Conservation (phyloP, 257 asterid genomes). For the Coffea eugenioides region DNA sequence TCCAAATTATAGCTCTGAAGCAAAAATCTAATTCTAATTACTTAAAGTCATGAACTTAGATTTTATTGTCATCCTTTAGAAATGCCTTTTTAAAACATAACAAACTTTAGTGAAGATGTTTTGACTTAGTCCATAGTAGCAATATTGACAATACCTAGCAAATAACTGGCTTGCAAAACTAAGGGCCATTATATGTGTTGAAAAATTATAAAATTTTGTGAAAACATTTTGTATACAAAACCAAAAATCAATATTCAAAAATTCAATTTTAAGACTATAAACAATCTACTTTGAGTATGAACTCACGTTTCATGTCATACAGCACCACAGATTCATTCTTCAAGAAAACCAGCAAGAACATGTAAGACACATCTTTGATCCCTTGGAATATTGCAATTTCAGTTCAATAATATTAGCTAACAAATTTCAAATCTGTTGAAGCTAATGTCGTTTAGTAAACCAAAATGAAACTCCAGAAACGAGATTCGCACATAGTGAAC, state of each 20-base stretch:
- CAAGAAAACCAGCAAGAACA: not conserved
- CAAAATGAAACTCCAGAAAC: not conserved
- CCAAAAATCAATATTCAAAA: not conserved
- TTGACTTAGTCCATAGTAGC: not conserved
- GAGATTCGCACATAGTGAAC: not conserved
- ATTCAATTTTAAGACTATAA: not conserved
- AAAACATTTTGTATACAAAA: not conserved
- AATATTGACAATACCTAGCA: no score
- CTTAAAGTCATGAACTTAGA: not conserved
- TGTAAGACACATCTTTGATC: not conserved
- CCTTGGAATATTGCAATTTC: not conserved
- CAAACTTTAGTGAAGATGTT: not conserved
- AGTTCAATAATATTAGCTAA: not conserved
- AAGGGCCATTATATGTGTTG: not conserved
- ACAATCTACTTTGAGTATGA: not conserved
- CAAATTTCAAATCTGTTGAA: not conserved
- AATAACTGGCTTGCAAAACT: not conserved
- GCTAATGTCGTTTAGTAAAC: not conserved
- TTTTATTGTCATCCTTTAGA: not conserved
- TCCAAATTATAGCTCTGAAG: not conserved
- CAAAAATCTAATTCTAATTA: not conserved
- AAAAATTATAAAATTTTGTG: not conserved
- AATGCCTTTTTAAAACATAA: slow-evolving; percentile 1
- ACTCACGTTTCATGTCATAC: not conserved
- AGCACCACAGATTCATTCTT: not conserved